These are phyloP conservation scores for Diphasiastrum complanatum DNA, from an alignment of 83 land plant species.

Conservation along the genomic window DNA sequence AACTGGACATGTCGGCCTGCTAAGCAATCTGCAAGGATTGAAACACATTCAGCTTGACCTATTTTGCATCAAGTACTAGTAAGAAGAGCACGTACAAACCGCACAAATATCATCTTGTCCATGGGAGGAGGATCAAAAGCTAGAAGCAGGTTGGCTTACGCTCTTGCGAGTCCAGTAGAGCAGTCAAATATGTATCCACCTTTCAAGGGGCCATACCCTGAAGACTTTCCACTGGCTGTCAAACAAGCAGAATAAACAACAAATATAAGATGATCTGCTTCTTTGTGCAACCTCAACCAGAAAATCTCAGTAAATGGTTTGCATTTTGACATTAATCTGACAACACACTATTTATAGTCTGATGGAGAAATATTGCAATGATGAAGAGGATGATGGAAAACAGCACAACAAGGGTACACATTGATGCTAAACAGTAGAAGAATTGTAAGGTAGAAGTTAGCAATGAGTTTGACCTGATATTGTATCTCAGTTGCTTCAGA, in stretches of 20 bases:
- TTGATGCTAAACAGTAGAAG: too few relatives aligned
- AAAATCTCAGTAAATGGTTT: too few relatives aligned
- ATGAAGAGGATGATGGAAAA: too few relatives aligned
- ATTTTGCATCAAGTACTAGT: neutral
- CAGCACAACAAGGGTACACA: too few relatives aligned
- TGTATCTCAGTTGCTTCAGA: too few relatives aligned
- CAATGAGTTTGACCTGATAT: too few relatives aligned
- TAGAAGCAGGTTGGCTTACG: conserved; percentile 35
- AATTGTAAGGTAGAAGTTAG: too few relatives aligned
- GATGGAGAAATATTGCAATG: too few relatives aligned
- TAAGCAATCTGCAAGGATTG: conserved; percentile 48
- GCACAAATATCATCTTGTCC: conserved; percentile 3
- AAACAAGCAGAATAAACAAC: conserved; percentile 18
- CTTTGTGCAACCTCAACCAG: neutral
- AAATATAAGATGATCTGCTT: conserved; percentile 2
- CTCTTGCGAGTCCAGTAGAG: conserved; percentile 78
- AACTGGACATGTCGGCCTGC: conserved; percentile 80
- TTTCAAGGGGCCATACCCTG: conserved; percentile 79
- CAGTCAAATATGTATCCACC: conserved; percentile 85
- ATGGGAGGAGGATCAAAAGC: too few relatives aligned
- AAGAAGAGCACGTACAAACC: neutral
- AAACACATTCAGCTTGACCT: neutral
- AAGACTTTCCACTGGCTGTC: conserved; percentile 72
- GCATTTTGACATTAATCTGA: neutral
- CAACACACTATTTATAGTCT: too few relatives aligned